Conservation (phyloP, 495 filamentous ascomycete genomes). For the Penicillium antarcticum region DNA sequence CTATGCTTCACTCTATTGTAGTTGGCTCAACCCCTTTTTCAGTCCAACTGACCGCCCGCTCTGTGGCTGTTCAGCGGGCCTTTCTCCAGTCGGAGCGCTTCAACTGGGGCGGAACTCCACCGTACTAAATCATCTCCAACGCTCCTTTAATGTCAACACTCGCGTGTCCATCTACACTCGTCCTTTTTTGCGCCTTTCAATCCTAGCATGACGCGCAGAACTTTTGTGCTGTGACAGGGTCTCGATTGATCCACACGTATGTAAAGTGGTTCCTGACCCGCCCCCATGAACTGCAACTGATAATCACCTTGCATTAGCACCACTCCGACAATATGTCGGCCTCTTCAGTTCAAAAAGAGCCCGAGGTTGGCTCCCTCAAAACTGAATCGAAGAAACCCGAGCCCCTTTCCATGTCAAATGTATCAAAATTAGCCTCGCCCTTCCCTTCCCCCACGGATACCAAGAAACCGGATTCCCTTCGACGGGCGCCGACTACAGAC, state of each 20-base stretch:
- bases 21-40: slow-evolving; percentile 2
- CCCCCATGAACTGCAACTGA: slow-evolving; percentile 18
- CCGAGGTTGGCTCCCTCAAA: slow-evolving; percentile 17
- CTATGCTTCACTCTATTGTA: no score
- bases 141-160: slow-evolving; percentile 28
- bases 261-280: slow-evolving; percentile 5
- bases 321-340: slow-evolving; percentile 24
- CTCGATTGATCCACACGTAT: slow-evolving; percentile 21
- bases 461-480: slow-evolving; percentile 19
- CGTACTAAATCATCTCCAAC: slow-evolving; percentile 21
- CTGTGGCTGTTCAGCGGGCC: slow-evolving; percentile 26
- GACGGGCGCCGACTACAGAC: slow-evolving; percentile 10
- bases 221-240: slow-evolving; percentile 2
- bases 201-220: slow-evolving; percentile 12
- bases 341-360: slow-evolving; percentile 19
- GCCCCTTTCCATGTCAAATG: slow-evolving; percentile 18
- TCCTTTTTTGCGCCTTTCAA: neutral
- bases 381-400: slow-evolving; percentile 22
- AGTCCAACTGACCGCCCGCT: slow-evolving; percentile 14
- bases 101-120: slow-evolving; percentile 32
- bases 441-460: slow-evolving; percentile 34
- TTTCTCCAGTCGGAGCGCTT: slow-evolving; percentile 26
- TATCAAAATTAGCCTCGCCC: slow-evolving; percentile 27
- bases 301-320: slow-evolving; percentile 13
- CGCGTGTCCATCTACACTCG: slow-evolving; percentile 6